Percentiles rank a stretch among this genome's conserved stretches.
phyloP scores from a whole-genome alignment of 352 stramenopile genomes.

The Pythium pyrilobum region DNA sequence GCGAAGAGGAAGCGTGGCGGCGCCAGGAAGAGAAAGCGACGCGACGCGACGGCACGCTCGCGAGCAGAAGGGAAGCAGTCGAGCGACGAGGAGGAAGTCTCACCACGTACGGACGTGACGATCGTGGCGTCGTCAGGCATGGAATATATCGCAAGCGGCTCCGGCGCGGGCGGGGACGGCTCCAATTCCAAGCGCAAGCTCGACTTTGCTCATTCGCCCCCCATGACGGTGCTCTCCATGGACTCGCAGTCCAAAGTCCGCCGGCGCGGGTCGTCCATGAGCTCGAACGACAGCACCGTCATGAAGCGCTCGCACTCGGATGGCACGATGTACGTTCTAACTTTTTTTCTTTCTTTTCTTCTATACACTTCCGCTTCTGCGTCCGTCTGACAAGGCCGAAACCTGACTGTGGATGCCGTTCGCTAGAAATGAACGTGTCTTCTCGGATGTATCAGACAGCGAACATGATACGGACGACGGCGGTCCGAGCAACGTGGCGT shows the following conservation, averaged over 20 bases:
- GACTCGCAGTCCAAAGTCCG: slow-evolving; percentile 52
- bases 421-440: slow-evolving; percentile 9
- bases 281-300: slow-evolving; percentile 15
- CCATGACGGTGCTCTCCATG: slow-evolving; percentile 22
- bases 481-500: neutral
- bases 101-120: neutral
- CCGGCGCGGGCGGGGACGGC: slow-evolving; percentile 18
- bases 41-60: neutral
- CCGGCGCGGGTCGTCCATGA: slow-evolving; percentile 31
- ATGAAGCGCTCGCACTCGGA: slow-evolving; percentile 66
- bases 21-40: neutral
- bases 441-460: slow-evolving; percentile 13
- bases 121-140: slow-evolving; percentile 15
- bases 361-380: too few relatives aligned
- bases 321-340: slow-evolving; percentile 59
- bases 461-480: slow-evolving; percentile 14
- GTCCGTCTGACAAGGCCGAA: too few relatives aligned
- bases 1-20: neutral
- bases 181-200: slow-evolving; percentile 68
- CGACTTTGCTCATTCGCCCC: slow-evolving; percentile 28
- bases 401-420: neutral
- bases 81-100: neutral
- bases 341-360: neutral
- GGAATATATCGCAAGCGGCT: slow-evolving; percentile 22
- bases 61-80: neutral